Percentiles rank a stretch among this genome's conserved stretches.
phyloP scores from a whole-genome alignment of 2,329 filamentous ascomycete genomes.

The Colletotrichum trifolii region DNA sequence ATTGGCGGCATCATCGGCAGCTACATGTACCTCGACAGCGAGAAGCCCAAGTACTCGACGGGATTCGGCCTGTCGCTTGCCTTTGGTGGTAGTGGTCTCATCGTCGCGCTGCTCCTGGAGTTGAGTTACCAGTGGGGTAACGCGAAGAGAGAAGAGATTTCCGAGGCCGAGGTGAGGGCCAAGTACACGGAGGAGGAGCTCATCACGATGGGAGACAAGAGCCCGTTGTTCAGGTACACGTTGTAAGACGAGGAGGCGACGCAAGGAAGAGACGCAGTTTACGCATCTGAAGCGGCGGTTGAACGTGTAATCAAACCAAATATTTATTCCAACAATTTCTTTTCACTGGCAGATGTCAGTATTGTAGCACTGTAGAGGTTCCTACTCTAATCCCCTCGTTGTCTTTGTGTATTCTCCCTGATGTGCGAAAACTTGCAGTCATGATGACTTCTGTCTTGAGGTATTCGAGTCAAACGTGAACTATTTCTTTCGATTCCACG shows the following conservation, averaged over 20 bases:
- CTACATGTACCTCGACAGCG: conserved; percentile 50
- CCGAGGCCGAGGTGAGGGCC: conserved; percentile 40
- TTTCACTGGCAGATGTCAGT: too few species aligned
- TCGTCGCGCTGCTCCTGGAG: conserved; percentile 45
- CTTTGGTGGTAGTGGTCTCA: conserved; percentile 43
- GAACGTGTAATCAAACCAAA: too few species aligned
- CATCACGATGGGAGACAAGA: conserved; percentile 37
- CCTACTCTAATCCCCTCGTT: too few species aligned
- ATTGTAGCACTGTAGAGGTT: too few species aligned
- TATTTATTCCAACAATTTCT: too few species aligned
- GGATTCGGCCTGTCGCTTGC: conserved; percentile 48
- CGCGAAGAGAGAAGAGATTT: conserved; percentile 39
- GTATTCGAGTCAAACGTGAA: too few species aligned
- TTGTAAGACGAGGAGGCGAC: conserved; percentile 10
- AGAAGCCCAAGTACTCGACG: conserved; percentile 48
- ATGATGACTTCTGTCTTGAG: too few species aligned
- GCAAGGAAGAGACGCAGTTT: neutral
- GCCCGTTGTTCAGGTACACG: conserved; percentile 38
- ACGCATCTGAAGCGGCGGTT: too few species aligned
- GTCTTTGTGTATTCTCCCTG: too few species aligned
- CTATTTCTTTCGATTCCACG: too few species aligned
- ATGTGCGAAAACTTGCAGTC: too few species aligned
- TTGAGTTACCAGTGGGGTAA: conserved; percentile 43
- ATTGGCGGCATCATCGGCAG: conserved; percentile 54
- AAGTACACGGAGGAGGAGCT: conserved; percentile 38